Conservation (phyloP, 352 stramenopile genomes). For the Globisporangium cederbergense region DNA sequence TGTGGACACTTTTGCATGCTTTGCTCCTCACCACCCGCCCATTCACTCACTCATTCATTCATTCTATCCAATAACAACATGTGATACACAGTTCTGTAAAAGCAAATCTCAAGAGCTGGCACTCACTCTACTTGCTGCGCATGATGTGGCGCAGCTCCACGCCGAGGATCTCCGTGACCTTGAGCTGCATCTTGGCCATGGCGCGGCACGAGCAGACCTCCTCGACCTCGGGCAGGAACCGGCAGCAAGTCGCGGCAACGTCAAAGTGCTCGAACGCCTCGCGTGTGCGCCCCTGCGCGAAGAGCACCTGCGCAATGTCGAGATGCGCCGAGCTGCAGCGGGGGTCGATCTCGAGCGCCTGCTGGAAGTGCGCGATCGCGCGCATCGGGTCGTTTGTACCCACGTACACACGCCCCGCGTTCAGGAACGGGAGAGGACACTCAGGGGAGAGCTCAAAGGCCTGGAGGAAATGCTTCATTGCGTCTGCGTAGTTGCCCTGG, state of each 20-base stretch:
- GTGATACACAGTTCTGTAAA: not conserved
- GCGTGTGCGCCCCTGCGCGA: slow-evolving; percentile 66
- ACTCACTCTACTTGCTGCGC: slow-evolving; percentile 51
- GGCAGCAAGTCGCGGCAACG: slow-evolving; percentile 59
- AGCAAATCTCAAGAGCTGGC: not conserved
- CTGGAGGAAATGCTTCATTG: slow-evolving; percentile 75
- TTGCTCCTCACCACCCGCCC: not conserved
- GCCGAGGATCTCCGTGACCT: slow-evolving; percentile 80
- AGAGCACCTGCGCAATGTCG: slow-evolving; percentile 84
- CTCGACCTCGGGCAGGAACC: slow-evolving; percentile 81
- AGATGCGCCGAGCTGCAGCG: slow-evolving; percentile 79
- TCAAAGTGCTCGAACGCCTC: slow-evolving; percentile 81
- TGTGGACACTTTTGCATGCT: not conserved
- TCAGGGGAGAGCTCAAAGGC: slow-evolving; percentile 70
- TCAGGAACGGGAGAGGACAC: slow-evolving; percentile 81
- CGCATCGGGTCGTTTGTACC: slow-evolving; percentile 77
- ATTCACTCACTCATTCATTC: not conserved
- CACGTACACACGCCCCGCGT: slow-evolving; percentile 79
- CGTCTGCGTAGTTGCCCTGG: slow-evolving; percentile 76
- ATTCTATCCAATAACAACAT: not conserved
- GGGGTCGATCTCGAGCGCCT: slow-evolving; percentile 71
- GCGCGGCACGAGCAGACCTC: slow-evolving; percentile 71
- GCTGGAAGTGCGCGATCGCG: slow-evolving; percentile 78
- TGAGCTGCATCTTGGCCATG: slow-evolving; percentile 85
- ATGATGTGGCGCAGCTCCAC: slow-evolving; percentile 86